These are phyloP conservation scores for Rhodocollybia butyracea DNA, from an alignment of 768 basidiomycete species.

Conservation along the genomic window DNA sequence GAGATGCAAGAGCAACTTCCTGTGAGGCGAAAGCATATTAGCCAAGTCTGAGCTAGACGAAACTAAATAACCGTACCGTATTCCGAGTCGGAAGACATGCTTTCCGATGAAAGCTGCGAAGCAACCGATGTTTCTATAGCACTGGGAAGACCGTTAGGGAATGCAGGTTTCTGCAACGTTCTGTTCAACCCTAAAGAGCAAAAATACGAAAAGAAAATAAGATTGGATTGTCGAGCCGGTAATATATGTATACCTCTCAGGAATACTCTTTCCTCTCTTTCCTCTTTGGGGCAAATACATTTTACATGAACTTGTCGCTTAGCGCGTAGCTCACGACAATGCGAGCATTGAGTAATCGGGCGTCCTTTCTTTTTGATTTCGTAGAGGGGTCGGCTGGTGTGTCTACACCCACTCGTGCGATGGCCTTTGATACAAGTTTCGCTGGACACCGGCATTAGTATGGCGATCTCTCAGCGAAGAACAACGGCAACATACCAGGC, in stretches of 20 bases:
- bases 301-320: conserved; percentile 84
- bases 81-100: conserved; percentile 56
- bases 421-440: conserved; percentile 97
- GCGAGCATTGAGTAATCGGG: conserved; percentile 87
- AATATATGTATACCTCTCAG: conserved; percentile 60
- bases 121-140: conserved; percentile 64
- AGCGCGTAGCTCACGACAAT: conserved; percentile 83
- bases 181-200: conserved; percentile 46
- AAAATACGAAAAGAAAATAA: conserved; percentile 26
- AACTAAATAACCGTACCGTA: conserved; percentile 44
- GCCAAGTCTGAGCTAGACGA: conserved; percentile 29
- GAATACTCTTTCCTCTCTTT: conserved; percentile 44
- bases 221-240: conserved; percentile 20
- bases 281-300: conserved; percentile 72
- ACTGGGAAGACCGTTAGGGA: conserved; percentile 73
- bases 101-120: conserved; percentile 41
- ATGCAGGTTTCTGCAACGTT: conserved; percentile 68
- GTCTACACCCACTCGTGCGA: conserved; percentile 86
- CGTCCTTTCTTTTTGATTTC: conserved; percentile 94
- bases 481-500: conserved; percentile 57
- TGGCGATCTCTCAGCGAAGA: conserved; percentile 3
- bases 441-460: conserved; percentile 32
- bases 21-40: conserved; percentile 32
- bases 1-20: conserved; percentile 45
- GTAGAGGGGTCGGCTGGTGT: conserved; percentile 83